Evolutionary conservation across 139 green algal genomes (phyloP), one percentile per base, ranked within the genome.

Genomic region (Astrephomene gubernaculifera): DNA sequence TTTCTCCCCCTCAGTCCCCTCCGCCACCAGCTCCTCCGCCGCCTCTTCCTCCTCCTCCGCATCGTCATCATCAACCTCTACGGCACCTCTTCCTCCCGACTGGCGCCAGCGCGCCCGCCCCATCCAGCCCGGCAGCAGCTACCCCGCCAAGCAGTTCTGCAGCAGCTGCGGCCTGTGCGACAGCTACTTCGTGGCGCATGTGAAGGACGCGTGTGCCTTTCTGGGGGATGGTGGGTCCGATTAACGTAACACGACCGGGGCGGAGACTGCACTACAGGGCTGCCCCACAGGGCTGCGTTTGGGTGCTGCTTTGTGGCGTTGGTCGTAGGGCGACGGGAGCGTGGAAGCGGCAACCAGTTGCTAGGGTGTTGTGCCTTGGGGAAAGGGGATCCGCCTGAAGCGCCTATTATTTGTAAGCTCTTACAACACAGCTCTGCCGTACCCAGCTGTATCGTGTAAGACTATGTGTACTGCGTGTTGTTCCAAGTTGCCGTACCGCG

Each of bases 181-280:
- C 89, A 98, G 95, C 0, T 97, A 99, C 88, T 99, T 98, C 88
- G 82, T 99, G 0, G 94, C 96, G 0, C 96, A 99, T 54, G 97
- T 99, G 24, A 98, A 98, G 86, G 94, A 98, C 25, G 96, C 97
- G 7, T 99, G 97, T 76, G 96, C 96, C 0, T 99, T 99, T 76
- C 89, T 99, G 2, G 97, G 96, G 0, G 89, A 96, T n/a, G 96
- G 95, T 95, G 63, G 49, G 73, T 61, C n/a, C n/a, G n/a, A n/a
- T n/a, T n/a, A n/a, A n/a, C n/a, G n/a, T n/a, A n/a, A n/a, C n/a
- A n/a, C n/a, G n/a, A n/a, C n/a, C n/a, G n/a, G n/a, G n/a, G n/a
- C n/a, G n/a, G n/a, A n/a, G n/a, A n/a, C n/a, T n/a, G n/a, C n/a
- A n/a, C n/a, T n/a, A n/a, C n/a, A n/a, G n/a, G n/a, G n/a, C n/a